A percentile compares a stretch with the other conserved stretches of the same genome.
Evolutionary conservation across 2,329 filamentous ascomycete genomes (phyloP).

Genomic region (Seiridium cupressi): DNA sequence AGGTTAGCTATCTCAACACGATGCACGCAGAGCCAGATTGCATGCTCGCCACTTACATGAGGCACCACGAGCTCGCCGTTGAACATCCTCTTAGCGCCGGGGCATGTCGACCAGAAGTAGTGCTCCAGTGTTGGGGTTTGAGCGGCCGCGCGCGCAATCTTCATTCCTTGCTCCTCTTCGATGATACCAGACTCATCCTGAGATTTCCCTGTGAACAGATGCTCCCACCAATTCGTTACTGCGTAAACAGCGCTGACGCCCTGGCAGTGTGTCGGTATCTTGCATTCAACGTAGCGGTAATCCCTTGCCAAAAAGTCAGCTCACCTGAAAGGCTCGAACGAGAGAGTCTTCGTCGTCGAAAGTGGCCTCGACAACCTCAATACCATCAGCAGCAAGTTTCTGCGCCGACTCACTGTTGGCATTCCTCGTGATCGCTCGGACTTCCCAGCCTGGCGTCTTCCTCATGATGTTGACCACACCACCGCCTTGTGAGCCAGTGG

Average conservation of each 20-base stretch:
- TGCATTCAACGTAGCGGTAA: neutral
- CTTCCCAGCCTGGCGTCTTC: conserved; percentile 10
- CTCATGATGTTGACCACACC: conserved; percentile 11
- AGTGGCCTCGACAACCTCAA: conserved; percentile 5
- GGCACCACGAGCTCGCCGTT: conserved; percentile 27
- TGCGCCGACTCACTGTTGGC: conserved; percentile 1
- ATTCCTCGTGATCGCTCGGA: conserved; percentile 10
- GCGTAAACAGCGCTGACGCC: conserved; percentile 29
- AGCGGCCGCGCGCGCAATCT: conserved; percentile 36
- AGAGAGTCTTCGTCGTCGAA: conserved; percentile 12
- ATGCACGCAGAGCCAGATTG: neutral
- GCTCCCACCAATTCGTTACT: conserved; percentile 37
- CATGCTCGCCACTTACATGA: conserved; percentile 9
- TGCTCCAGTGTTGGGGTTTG: conserved; percentile 32
- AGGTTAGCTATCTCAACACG: neutral
- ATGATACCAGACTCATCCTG: conserved; percentile 28
- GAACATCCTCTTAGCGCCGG: conserved; percentile 25
- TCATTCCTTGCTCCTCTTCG: conserved; percentile 36
- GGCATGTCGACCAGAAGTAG: conserved; percentile 42
- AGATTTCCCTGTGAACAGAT: conserved; percentile 11
- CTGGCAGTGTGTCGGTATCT: neutral
- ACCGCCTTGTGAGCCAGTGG: conserved; percentile 9
- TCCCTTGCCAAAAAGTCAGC: neutral
- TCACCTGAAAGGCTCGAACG: conserved; percentile 2
- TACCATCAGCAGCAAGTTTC: conserved; percentile 4